Conservation (phyloP, 805 yeast genomes). For the Maudiozyma barnettii region DNA sequence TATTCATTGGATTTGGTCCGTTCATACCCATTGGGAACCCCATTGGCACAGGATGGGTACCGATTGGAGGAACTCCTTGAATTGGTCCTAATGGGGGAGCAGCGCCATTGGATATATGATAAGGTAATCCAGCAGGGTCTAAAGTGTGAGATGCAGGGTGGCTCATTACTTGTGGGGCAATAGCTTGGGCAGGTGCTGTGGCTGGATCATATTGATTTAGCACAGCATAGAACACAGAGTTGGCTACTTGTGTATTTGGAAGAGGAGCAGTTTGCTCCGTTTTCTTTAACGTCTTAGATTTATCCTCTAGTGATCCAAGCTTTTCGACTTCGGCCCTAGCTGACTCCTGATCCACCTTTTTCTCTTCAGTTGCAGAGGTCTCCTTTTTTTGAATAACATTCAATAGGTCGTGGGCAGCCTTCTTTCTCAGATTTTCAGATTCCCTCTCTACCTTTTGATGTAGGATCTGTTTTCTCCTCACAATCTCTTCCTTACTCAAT, state of each 20-base stretch:
- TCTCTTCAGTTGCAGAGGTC: slow-evolving; percentile 1
- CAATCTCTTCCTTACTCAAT: not conserved
- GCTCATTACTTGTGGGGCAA: slow-evolving; percentile 4
- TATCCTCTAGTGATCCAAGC: not conserved
- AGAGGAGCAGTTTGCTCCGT: slow-evolving; percentile 8
- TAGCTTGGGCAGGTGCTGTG: not conserved
- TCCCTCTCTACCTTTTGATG: slow-evolving; percentile 13
- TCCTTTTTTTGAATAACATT: slow-evolving; percentile 32
- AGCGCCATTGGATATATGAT: slow-evolving; percentile 17
- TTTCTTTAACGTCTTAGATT: not conserved
- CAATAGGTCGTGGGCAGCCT: slow-evolving; percentile 36
- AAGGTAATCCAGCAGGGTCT: slow-evolving; percentile 21
- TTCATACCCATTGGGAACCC: slow-evolving; percentile 5
- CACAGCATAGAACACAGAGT: slow-evolving; percentile 28
- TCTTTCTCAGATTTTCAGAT: slow-evolving; percentile 23
- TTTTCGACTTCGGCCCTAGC: not conserved
- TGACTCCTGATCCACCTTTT: not conserved
- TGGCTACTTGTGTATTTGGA: slow-evolving; percentile 20
- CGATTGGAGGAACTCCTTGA: slow-evolving; percentile 5
- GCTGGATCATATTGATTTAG: slow-evolving; percentile 22
- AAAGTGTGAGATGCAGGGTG: slow-evolving; percentile 7
- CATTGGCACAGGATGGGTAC: slow-evolving; percentile 7
- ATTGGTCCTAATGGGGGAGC: slow-evolving; percentile 15
- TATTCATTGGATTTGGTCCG: not conserved
- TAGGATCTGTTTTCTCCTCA: not conserved